Conservation (phyloP, 2,329 filamentous ascomycete genomes). For the Fusarium anguioides region DNA sequence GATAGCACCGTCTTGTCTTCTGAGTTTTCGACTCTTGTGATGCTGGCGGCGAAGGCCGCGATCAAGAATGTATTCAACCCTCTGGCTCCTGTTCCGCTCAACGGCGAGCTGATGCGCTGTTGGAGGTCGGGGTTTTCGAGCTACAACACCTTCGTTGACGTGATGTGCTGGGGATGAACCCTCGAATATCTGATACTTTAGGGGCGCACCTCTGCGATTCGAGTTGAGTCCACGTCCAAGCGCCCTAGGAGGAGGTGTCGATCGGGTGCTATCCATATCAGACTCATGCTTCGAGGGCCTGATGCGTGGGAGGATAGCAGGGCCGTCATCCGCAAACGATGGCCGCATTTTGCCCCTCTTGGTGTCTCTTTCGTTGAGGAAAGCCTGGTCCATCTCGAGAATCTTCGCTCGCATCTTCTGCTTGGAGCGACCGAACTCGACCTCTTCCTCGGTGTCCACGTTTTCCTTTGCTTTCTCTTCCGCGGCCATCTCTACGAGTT, state of each 20-base stretch:
- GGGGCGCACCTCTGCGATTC: conserved; percentile 57
- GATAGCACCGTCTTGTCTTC: conserved; percentile 74
- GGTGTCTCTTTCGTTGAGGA: conserved; percentile 69
- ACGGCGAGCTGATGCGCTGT: conserved; percentile 86
- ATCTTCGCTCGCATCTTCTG: conserved; percentile 80
- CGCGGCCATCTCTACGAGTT: conserved; percentile 71
- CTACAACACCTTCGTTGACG: conserved; percentile 65
- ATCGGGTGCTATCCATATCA: conserved; percentile 58
- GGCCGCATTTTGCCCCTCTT: conserved; percentile 63
- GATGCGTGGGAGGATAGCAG: conserved; percentile 71
- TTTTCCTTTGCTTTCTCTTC: conserved; percentile 78
- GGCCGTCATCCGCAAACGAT: conserved; percentile 62
- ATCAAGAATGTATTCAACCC: conserved; percentile 84
- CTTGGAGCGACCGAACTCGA: conserved; percentile 77
- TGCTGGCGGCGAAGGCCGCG: conserved; percentile 76
- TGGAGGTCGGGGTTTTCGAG: conserved; percentile 75
- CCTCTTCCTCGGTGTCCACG: conserved; percentile 76
- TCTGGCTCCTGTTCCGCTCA: conserved; percentile 79
- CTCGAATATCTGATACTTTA: conserved; percentile 71
- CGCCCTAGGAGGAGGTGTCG: conserved; percentile 55
- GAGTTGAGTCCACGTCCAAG: conserved; percentile 45
- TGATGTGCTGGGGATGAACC: conserved; percentile 69
- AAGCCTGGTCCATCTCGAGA: conserved; percentile 78
- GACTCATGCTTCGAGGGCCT: conserved; percentile 70
- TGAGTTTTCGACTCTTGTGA: conserved; percentile 69